Conservation (phyloP, 2,329 filamentous ascomycete species). For the Juglanconis oblonga region DNA sequence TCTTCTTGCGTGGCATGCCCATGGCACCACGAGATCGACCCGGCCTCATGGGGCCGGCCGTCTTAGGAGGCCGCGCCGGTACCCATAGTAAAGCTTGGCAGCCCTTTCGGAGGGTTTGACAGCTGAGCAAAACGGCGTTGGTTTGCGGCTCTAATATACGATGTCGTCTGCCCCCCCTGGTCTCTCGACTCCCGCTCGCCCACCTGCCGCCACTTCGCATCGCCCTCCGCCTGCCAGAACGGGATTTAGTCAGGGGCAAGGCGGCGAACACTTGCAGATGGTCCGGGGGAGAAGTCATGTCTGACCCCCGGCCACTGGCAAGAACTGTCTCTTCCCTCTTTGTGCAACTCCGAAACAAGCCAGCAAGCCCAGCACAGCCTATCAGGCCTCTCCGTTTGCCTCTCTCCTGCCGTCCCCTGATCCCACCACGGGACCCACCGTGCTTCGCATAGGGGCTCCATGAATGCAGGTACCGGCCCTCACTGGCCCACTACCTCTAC, state of each 20-base stretch:
- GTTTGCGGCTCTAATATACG: neutral
- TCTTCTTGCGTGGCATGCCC: neutral
- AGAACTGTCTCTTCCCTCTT: conserved; percentile 23
- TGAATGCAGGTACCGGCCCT: conserved; percentile 32
- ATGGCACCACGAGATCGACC: neutral
- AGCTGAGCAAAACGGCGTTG: neutral
- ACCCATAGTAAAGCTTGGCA: neutral
- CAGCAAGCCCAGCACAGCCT: conserved; percentile 26
- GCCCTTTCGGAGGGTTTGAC: neutral
- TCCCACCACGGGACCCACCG: conserved; percentile 30
- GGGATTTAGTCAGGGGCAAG: conserved; percentile 20
- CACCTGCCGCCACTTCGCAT: neutral
- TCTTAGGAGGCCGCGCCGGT: neutral
- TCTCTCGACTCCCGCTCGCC: neutral
- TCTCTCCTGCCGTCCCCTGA: conserved; percentile 23
- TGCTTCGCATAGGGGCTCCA: conserved; percentile 36
- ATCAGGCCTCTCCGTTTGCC: conserved; percentile 24
- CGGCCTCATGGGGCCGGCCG: neutral
- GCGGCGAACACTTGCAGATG: conserved; percentile 16
- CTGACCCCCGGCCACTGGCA: conserved; percentile 12
- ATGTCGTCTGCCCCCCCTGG: neutral
- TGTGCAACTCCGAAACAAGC: conserved; percentile 33
- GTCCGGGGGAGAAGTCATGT: conserved; percentile 9
- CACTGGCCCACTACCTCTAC: conserved; percentile 28
- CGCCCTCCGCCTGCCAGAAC: conserved; percentile 13